Base-by-base conservation (phyloP, 208 protist species). In the Acanthamoeba polyphaga region DNA sequence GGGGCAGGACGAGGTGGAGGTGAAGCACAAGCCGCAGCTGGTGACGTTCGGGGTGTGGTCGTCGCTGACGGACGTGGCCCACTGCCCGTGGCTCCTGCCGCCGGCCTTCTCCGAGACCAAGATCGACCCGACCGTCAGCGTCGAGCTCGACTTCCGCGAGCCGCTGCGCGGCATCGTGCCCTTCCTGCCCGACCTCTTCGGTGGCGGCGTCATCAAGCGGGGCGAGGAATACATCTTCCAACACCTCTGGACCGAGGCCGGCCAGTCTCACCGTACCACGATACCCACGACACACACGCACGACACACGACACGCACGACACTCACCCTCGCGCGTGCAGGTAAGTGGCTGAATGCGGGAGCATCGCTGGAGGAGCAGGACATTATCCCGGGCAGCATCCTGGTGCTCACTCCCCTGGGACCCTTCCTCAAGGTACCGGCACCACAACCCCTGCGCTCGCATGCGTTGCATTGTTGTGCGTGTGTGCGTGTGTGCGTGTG, bases 181-280 rank as follows among this genome's bases (percentile, higher is more conserved):
- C 6, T 38, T 92, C 34, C 85, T 92, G 7, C 85, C 55, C 27
- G 85, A 92, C 15, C 85, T 92, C 60, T 43, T 92, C 51, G 78
- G 49, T n/a, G 51, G 78, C 32, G 38, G 78, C 32, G 60, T 29
- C 85, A 34, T 92, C 60, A 92, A 74, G 85, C 55, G 64, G 0
- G 85, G 85, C 55, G 85, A 92, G 38, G 85, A 92, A 60, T 92
- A 92, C 62, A 92, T 92, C 60, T 92, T 92, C 64, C 85, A 92
- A 60, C 64, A 92, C 62, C 85, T 92, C 22, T 92, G 55, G 55
- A 92, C 55, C 53, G 85, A 92, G 10, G 85, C 32, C 64, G 85
- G 85, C 62, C 60, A 76, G 19, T 76, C 85, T 9, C 29, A 74
- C 17, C 55, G 85, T 92, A 55, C n/a, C 38, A 38, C 38, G 38